Evolutionary conservation across 495 filamentous ascomycete genomes (phyloP).

Genomic region (Margaritispora aquatica): DNA sequence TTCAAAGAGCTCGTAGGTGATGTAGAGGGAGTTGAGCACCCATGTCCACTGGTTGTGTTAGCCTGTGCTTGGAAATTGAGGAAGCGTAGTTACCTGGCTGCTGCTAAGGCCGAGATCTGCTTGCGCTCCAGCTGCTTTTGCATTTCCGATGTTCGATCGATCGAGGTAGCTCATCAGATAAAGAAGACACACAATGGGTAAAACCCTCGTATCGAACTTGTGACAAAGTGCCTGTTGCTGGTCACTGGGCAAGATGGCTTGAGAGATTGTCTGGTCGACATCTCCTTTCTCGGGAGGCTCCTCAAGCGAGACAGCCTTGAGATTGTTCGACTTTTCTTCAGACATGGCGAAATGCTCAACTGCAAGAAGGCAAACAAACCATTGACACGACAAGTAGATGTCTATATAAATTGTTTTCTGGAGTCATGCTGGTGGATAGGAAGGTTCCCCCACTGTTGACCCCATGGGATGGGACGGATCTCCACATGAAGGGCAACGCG

Average conservation of each 20-base stretch:
- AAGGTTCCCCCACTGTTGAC: background rate
- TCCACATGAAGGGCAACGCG: background rate
- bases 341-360: background rate
- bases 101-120: conserved; percentile 46
- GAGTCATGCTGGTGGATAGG: background rate
- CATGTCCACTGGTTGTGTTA: conserved; percentile 57
- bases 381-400: background rate
- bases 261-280: background rate
- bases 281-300: background rate
- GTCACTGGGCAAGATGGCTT: background rate
- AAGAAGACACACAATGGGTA: conserved; percentile 53
- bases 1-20: conserved; percentile 56
- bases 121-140: conserved; percentile 63
- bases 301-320: background rate
- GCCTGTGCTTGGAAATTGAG: background rate
- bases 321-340: background rate
- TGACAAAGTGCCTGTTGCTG: background rate
- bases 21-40: conserved; percentile 71
- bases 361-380: background rate
- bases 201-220: conserved; percentile 47
- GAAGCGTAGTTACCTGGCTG: background rate
- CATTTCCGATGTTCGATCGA: conserved; percentile 63
- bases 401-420: background rate
- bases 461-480: background rate
- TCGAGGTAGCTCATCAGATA: conserved; percentile 49